Evolutionary conservation across 441 rosid genomes (phyloP), one percentile per base, ranked within the genome.

Genomic region (Eutrema salsugineum): DNA sequence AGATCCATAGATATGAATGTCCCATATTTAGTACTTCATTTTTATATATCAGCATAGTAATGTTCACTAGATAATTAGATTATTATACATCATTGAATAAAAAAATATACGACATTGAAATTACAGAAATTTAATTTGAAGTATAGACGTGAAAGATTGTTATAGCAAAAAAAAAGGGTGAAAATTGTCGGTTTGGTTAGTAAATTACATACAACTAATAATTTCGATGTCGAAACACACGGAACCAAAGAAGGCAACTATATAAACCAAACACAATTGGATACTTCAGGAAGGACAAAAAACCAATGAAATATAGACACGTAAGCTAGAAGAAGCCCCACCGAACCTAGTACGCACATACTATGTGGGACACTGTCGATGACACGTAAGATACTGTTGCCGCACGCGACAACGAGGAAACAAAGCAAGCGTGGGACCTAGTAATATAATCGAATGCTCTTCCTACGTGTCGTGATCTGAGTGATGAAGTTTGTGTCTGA

Each of bases 301-400:
- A 3, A 57, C 77, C 67, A 78, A 78, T 71, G 42, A 51, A 0
- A 33, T 6, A 2, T 24, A 3, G 66, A 68, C 84, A 76, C 69
- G 81, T 71, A 76, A 67, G 59, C 63, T 67, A 16, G 36, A 20
- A 40, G 70, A 17, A 36, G 66, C 62, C 71, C 69, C 74, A 73
- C 68, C 70, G 48, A 83, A 75, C 61, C 72, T 65, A 72, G 80
- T 72, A 57, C 30, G 62, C 54, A 33, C 55, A 63, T 53, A 71
- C 75, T 65, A 60, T 27, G 72, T 74, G 75, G 63, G 58, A 24
- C 66, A 76, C 76, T 68, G 42, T 80, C 56, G 62, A 47, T 33
- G 73, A 79, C 77, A 75, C 78, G 81, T 80, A 59, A 76, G 76
- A 46, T 11, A 79, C 82, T 78, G 77, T 82, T 67, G 75, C 77